These are phyloP conservation scores for Termitomyces sp. DNA, from an alignment of 768 basidiomycete species.

Conservation along the genomic window DNA sequence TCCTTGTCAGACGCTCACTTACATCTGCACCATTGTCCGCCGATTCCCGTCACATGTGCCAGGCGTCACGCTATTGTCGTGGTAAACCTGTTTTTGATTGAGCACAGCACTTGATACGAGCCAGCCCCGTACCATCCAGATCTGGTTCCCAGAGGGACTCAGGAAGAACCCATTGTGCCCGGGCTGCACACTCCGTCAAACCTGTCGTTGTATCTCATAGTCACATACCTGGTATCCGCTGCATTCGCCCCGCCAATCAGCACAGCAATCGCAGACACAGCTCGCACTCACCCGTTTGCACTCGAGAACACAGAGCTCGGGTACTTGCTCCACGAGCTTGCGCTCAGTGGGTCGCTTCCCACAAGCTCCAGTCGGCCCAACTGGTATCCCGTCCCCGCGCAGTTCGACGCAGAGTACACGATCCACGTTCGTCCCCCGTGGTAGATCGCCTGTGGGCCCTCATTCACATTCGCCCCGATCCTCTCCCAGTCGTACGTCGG, in stretches of 20 bases:
- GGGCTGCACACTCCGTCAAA: slow-evolving; percentile 15
- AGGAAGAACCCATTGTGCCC: slow-evolving; percentile 31
- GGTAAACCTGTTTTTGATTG: slow-evolving; percentile 15
- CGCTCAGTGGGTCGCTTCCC: slow-evolving; percentile 24
- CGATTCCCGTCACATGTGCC: slow-evolving; percentile 21
- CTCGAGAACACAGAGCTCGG: too few species aligned
- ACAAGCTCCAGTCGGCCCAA: slow-evolving; percentile 25
- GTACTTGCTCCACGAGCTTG: slow-evolving; percentile 26
- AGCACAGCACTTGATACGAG: too few species aligned
- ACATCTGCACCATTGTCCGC: slow-evolving; percentile 21
- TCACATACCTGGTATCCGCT: slow-evolving; percentile 15
- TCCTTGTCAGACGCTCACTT: background rate
- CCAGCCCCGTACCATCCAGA: slow-evolving; percentile 17
- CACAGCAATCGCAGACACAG: too few species aligned
- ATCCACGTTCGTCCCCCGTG: slow-evolving; percentile 26
- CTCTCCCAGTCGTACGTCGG: slow-evolving; percentile 27
- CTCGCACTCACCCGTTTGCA: slow-evolving; percentile 24
- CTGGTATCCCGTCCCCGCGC: slow-evolving; percentile 25
- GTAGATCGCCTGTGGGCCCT: slow-evolving; percentile 27
- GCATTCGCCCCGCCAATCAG: background rate
- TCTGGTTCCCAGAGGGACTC: slow-evolving; percentile 21
- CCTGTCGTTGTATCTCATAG: too few species aligned
- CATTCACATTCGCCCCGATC: slow-evolving; percentile 26
- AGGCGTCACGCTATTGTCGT: slow-evolving; percentile 16
- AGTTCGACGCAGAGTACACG: slow-evolving; percentile 25